Evolutionary conservation across 208 protist species (phyloP), one percentile per base, ranked within the genome.

Genomic region (Spironucleus salmonicida): DNA sequence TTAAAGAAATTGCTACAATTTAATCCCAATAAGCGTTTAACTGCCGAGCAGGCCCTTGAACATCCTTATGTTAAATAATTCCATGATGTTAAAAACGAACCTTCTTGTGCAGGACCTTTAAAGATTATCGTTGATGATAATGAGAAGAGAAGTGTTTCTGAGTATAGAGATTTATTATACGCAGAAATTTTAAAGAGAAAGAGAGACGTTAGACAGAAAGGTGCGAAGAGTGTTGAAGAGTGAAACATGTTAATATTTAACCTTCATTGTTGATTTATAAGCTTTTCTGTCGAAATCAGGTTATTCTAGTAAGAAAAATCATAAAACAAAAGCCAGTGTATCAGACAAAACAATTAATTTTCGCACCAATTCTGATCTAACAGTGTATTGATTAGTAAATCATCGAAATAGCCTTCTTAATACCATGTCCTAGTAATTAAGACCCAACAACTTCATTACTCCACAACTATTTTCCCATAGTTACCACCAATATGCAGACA

Each of bases 21-120:
- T 42, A 83, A 85, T 74, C 81, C 80, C 9, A 59, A 59, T 23
- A 83, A 84, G 59, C 23, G 83, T 7, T 58, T 81, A 29, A 82
- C 83, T 30, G 83, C 81, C 0, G 79, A 80, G 53, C 41, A 90
- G 29, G 86, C 85, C 1, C 66, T 91, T 11, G 27, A 32, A 19
- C 85, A 89, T 69, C 85, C 85, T 27, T 90, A 84, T 77, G 69
- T 90, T 0, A 29, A 82, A 0, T 80, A 85, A 53, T 89, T 90
- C 75, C 83, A 89, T 76, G 83, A 84, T 71, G 49, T 74, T 0
- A 38, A 26, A 0, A 81, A 89, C 0, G 87, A 90, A 78, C 81
- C 84, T 61, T 23, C 29, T 0, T 81, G 53, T 62, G 34, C 62
- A 1, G 67, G 79, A 42, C 58, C 76, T 35, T 85, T 88, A 32